Evolutionary conservation across 2,329 filamentous ascomycete species (phyloP), one percentile per base, ranked within the genome.

Genomic region (Trichoderma atrobrunneum): DNA sequence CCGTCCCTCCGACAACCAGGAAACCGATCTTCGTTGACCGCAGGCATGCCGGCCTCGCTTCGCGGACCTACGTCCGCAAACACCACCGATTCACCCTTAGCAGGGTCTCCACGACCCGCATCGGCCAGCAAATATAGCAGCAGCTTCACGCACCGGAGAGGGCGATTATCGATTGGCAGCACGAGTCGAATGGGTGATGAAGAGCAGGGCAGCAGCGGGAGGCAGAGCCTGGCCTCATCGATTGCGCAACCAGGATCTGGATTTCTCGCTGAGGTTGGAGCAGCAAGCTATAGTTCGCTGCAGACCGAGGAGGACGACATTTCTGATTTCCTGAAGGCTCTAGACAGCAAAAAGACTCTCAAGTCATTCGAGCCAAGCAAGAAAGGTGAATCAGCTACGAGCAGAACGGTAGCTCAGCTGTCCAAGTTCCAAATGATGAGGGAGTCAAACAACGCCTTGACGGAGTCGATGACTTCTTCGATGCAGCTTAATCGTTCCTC

Each of bases 381-480:
- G 76, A 90, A 88, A 74, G 87, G 89, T 10, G 91, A 94, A 75
- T 89, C 90, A 28, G 88, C 91, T 1, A 91, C 91, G 62, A 93
- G 92, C 78, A 89, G 90, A 75, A 95, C 94, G 0, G 91, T 90
- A 43, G 92, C 93, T 56, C 93, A 95, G 75, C 86, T 97, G 54
- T 92, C 90, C 26, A 94, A 92, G 76, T 98, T 96, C 78, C 94
- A 96, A 77, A 88, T 89, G 72, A 95, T 98, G 93, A 89, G 90
- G 75, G 95, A 98, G 73, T 95, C 93, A 0, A 95, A 97, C 78
- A 92, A 93, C 71, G 92, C 90, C 6, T 87, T 99, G 54, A 97
- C 94, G 0, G 96, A 99, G 69, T 97, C 94, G 0, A 94, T 99
- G 87, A 94, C 93, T 32, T 96, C 94, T 1, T 98, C 95, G 0